These are phyloP conservation scores for Excoecaria agallocha DNA, from an alignment of 345 rosid species.

Conservation along the genomic window DNA sequence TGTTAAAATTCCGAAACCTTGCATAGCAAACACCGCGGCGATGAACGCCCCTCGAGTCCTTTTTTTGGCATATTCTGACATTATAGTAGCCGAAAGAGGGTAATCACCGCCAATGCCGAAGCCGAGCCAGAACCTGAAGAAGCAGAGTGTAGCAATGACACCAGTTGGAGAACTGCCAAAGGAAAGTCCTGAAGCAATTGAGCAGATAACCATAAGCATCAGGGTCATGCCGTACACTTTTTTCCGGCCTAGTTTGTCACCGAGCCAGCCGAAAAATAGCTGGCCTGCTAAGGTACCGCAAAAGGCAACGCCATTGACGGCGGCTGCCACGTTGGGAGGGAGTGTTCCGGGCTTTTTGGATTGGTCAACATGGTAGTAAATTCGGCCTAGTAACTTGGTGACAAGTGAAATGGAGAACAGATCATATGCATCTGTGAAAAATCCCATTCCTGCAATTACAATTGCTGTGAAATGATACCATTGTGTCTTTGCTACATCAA, in stretches of 20 bases:
- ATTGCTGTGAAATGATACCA: slow-evolving; percentile 26
- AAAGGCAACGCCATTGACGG: slow-evolving; percentile 24
- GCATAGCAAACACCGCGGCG: slow-evolving; percentile 24
- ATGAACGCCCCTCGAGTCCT: slow-evolving; percentile 22
- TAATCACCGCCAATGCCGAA: slow-evolving; percentile 26
- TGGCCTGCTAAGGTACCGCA: slow-evolving; percentile 24
- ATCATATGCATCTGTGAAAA: slow-evolving; percentile 23
- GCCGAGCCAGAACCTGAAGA: slow-evolving; percentile 27
- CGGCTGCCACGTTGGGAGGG: slow-evolving; percentile 20
- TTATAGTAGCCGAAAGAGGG: slow-evolving; percentile 22
- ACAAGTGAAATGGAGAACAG: slow-evolving; percentile 17
- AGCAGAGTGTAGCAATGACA: slow-evolving; percentile 23
- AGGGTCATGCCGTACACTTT: slow-evolving; percentile 21
- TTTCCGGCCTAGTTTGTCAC: slow-evolving; percentile 24
- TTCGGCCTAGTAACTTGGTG: slow-evolving; percentile 18
- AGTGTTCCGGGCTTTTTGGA: slow-evolving; percentile 15
- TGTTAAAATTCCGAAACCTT: slow-evolving; percentile 20
- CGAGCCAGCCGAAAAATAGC: slow-evolving; percentile 28
- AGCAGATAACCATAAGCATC: slow-evolving; percentile 24
- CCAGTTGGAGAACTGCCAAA: slow-evolving; percentile 9
- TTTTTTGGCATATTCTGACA: slow-evolving; percentile 25
- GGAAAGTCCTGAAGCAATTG: slow-evolving; percentile 24
- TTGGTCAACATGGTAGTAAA: slow-evolving; percentile 18
- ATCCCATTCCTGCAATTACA: slow-evolving; percentile 23
- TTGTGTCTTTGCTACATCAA: slow-evolving; percentile 19